Evolutionary conservation across 768 basidiomycete species (phyloP).

Genomic region (Podaxis sp.): DNA sequence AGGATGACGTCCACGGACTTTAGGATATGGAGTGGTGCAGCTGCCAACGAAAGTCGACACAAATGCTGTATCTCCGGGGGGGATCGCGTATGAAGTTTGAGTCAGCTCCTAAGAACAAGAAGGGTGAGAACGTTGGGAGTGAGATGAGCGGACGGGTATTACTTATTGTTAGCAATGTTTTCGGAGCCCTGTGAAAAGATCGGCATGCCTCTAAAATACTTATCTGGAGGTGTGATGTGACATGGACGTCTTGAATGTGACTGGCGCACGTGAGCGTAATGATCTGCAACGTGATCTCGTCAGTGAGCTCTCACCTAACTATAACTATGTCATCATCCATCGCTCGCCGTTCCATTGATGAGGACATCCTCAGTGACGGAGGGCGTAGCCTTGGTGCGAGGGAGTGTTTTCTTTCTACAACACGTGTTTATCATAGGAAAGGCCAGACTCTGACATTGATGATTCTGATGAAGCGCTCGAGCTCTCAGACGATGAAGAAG

Average conservation of each 20-base stretch:
- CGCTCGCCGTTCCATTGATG: neutral
- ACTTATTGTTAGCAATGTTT: neutral
- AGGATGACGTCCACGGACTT: too few relatives aligned
- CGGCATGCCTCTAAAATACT: too few relatives aligned
- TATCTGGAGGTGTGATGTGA: neutral
- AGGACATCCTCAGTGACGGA: conserved; percentile 6
- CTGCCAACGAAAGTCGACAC: too few relatives aligned
- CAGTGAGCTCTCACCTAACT: neutral
- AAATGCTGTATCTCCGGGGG: too few relatives aligned
- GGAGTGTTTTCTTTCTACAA: neutral
- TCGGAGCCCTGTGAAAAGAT: neutral
- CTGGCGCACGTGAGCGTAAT: neutral
- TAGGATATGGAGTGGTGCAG: too few relatives aligned
- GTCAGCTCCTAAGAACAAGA: too few relatives aligned
- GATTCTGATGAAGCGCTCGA: conserved; percentile 11
- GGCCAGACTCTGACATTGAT: conserved; percentile 10
- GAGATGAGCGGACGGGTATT: too few relatives aligned
- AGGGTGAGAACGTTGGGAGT: too few relatives aligned
- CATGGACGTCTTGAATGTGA: neutral
- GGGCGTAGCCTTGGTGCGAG: conserved; percentile 8
- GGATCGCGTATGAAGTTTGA: too few relatives aligned
- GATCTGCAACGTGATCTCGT: neutral
- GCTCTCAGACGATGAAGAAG: conserved; percentile 20
- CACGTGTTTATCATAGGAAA: neutral
- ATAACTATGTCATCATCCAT: conserved; percentile 8